Evolutionary conservation across 106 monocot species (phyloP).

Genomic region (Dactylorhiza incarnata): DNA sequence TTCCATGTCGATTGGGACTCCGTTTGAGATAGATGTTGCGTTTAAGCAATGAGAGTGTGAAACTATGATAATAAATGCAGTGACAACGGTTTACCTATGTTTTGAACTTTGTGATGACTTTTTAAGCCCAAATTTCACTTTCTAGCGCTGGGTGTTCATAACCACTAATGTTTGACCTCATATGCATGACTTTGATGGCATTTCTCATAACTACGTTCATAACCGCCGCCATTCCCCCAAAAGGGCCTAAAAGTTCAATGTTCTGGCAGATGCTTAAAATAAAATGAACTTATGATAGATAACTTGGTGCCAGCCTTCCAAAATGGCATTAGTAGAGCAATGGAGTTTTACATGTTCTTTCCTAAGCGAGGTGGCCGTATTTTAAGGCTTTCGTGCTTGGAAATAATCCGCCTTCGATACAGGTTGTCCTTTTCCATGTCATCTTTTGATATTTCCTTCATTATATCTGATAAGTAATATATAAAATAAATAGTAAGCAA

Average conservation of each 20-base stretch:
- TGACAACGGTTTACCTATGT: no score
- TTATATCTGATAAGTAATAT: constrained; percentile 62
- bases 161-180: no score
- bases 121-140: no score
- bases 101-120: no score
- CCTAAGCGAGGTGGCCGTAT: constrained; percentile 84
- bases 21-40: no score
- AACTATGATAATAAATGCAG: no score
- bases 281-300: not conserved
- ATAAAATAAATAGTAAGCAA: not conserved
- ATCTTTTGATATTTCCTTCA: constrained; percentile 81
- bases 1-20: no score
- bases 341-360: constrained; percentile 65
- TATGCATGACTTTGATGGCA: no score
- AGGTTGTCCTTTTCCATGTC: constrained; percentile 71
- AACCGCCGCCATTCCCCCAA: no score
- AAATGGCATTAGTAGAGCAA: not conserved
- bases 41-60: no score
- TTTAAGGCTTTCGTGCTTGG: constrained; percentile 72
- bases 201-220: no score
- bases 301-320: not conserved
- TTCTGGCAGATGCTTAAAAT: not conserved
- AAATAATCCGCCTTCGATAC: constrained; percentile 53
- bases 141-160: no score
- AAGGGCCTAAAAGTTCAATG: not conserved